Base-by-base conservation (phyloP, 2,329 filamentous ascomycete genomes). In the Chaetothyriales sp. region DNA sequence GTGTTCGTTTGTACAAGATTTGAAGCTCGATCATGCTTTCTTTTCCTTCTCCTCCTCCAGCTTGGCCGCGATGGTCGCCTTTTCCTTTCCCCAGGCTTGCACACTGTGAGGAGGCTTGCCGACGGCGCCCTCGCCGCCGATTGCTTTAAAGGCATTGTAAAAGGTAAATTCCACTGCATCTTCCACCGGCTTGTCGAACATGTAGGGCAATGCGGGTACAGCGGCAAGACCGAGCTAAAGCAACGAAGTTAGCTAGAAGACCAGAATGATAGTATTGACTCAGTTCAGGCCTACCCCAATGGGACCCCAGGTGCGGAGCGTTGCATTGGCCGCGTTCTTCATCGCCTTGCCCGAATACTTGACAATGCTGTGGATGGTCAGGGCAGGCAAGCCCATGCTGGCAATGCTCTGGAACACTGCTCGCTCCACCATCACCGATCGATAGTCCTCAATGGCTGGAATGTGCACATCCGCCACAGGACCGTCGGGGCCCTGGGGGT, bases 301-400 rank as follows among this genome's bases (percentile, higher is more conserved):
- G 0, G 92, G 92, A 0, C 78, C 84, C 83, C 85, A 98, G 0
- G 86, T 92, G 59, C 90, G 74, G 20, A 96, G 53, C 3, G 71
- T 78, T 53, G 75, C 73, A 63, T 84, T 94, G 73, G 92, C 90
- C 18, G 75, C 73, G 60, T 85, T 74, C 70, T 90, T 95, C 72
- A 98, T 66, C n/a, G 87, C 87, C 42, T 74, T 75, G 0, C 92
- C 88, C 0, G 86, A 89, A 64, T 98, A 95, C 54, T 81, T 79
- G 48, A 98, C 92, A 5, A 96, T 83, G 55, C 83, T 88, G 67
- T 95, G 90, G 52, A 96, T 95, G 0, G 88, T 95, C 55, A 95
- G 86, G 0, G 89, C 90, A 0, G 90, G 92, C 58, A 96, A 68
- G 1, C 86, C 92, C 92, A 98, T 98, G 62, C 81, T 86, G 0